Evolutionary conservation across 352 stramenopile species (phyloP).

Genomic region (Globisporangium nagaii): DNA sequence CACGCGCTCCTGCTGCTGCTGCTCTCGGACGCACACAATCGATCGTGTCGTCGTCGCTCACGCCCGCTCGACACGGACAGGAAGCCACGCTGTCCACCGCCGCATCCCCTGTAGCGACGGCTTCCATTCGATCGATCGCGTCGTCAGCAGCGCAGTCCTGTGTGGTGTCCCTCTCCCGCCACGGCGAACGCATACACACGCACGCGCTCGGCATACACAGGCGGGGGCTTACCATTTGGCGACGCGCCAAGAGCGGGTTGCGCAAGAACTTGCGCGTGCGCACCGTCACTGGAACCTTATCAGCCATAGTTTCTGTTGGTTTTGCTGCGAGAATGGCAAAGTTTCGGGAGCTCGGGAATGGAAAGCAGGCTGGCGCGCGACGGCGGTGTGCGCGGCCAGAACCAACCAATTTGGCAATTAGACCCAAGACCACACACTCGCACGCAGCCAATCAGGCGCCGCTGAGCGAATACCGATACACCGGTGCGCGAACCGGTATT

Average conservation of each 20-base stretch:
- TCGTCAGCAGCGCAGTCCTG: too few relatives aligned
- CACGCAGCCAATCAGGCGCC: constrained; percentile 34
- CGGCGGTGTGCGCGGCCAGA: constrained; percentile 32
- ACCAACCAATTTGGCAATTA: constrained; percentile 71
- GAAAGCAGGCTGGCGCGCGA: neutral
- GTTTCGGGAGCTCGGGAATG: constrained; percentile 10
- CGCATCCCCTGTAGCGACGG: too few relatives aligned
- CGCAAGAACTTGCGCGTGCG: constrained; percentile 99
- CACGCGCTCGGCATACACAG: too few relatives aligned
- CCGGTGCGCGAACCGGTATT: constrained; percentile 2
- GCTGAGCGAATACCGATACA: neutral
- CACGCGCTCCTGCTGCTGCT: neutral
- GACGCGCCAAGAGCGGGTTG: constrained; percentile 96
- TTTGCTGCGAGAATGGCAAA: constrained; percentile 42
- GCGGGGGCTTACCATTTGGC: constrained; percentile 94
- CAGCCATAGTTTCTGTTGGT: constrained; percentile 85
- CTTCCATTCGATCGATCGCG: too few relatives aligned
- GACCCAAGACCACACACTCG: constrained; percentile 16
- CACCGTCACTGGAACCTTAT: constrained; percentile 95
- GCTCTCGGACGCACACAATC: neutral
- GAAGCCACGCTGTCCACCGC: too few relatives aligned
- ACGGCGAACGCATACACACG: neutral
- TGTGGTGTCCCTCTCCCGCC: too few relatives aligned
- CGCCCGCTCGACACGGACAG: too few relatives aligned
- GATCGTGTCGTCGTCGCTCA: too few relatives aligned